Percentiles rank a stretch among this genome's conserved stretches.
These are phyloP conservation scores for Hypoxylon sp. DNA, from an alignment of 2,329 filamentous ascomycete species.

Conservation along the genomic window DNA sequence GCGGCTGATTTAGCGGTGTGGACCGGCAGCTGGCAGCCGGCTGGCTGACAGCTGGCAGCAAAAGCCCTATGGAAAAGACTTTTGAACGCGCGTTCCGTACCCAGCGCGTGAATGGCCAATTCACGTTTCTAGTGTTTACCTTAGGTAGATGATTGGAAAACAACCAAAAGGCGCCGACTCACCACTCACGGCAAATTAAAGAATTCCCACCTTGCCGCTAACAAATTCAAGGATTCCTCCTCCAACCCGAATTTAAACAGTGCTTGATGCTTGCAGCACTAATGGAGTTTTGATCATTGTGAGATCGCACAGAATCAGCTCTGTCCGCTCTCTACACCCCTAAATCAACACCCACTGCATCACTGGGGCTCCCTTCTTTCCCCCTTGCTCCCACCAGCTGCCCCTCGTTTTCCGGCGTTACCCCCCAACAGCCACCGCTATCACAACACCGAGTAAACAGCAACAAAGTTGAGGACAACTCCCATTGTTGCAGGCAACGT, in stretches of 20 bases:
- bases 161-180: slow-evolving; percentile 22
- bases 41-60: no score
- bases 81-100: no score
- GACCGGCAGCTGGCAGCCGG: no score
- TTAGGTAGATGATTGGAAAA: slow-evolving; percentile 32
- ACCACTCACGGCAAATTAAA: slow-evolving; percentile 20
- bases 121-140: slow-evolving; percentile 28
- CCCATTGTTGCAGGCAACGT: slow-evolving; percentile 19
- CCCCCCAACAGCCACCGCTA: slow-evolving; percentile 27
- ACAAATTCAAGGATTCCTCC: slow-evolving; percentile 22
- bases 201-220: slow-evolving; percentile 4
- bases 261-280: slow-evolving; percentile 13
- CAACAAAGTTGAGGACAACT: slow-evolving; percentile 24
- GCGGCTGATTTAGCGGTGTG: no score
- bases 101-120: slow-evolving; percentile 23
- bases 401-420: slow-evolving; percentile 36
- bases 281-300: slow-evolving; percentile 38
- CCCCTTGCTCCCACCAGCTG: slow-evolving; percentile 12
- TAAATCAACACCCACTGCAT: neutral
- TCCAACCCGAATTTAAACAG: slow-evolving; percentile 17
- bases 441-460: slow-evolving; percentile 33
- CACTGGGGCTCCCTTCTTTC: slow-evolving; percentile 18
- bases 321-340: slow-evolving; percentile 32
- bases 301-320: slow-evolving; percentile 36
- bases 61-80: no score